Evolutionary conservation across 208 protist species (phyloP), one percentile per base, ranked within the genome.

Genomic region (Leishmania turanica): DNA sequence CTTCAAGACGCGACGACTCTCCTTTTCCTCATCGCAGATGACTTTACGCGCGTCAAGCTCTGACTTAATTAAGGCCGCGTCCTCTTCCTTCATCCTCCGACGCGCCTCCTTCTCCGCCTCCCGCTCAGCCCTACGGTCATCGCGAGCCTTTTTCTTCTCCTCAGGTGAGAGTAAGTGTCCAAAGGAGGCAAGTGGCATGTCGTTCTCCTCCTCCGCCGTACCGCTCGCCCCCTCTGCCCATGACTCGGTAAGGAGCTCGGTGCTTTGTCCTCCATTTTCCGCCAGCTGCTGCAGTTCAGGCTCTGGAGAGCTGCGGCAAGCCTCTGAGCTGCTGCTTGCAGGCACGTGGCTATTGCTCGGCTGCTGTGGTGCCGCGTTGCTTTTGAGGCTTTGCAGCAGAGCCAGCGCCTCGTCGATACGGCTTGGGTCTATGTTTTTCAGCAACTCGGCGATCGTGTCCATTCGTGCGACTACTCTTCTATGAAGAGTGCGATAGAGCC

Each of bases 391-490:
- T 64, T 88, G 75, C 56, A 88, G 74, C 42, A 88, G 75, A 31
- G 73, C 80, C 64, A 88, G 49, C 40, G 76, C 80, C 58, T 88
- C 77, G 56, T 88, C 85, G 34, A 88, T 82, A 51, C 77, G 78
- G 77, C 79, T 81, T 15, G 81, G 85, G 42, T 88, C 81, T 71
- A 88, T 70, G 78, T 51, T 73, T 49, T 83, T 84, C 42, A 88
- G 81, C 17, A 84, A 49, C 69, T 80, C 75, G 17, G 85, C 58
- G n/a, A 85, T 56, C 19, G 80, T 70, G 9, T 85, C 78, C 85
- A 88, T 88, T 68, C 27, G 58, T 65, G 31, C 37, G 37, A 66
- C 24, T 34, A 68, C 42, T 24, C 75, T 24, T 79, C 42, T 77
- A 77, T 77, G 72, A 76, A 42, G 53, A 27, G 31, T 42, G 17